Evolutionary conservation across 768 basidiomycete species (phyloP).

Genomic region (Fomitopsis pulvina): DNA sequence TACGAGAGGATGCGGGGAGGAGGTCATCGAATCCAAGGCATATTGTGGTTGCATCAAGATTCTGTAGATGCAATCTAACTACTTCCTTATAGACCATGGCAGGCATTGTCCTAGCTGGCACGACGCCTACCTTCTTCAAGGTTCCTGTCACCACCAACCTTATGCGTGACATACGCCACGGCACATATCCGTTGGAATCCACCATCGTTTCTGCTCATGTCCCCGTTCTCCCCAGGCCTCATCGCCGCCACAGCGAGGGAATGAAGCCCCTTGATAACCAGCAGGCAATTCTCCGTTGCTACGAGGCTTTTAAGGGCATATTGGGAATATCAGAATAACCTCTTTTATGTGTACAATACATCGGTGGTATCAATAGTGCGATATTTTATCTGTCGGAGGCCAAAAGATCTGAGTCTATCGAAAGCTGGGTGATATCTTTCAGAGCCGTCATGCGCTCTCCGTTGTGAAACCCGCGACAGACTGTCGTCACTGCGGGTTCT

Average conservation of each 20-base stretch:
- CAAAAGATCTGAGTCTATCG: too few species aligned
- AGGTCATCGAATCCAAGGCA: slow-evolving; percentile 3
- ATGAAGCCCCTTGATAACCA: slow-evolving; percentile 17
- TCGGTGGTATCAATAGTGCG: too few species aligned
- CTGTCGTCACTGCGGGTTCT: too few species aligned
- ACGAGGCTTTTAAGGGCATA: slow-evolving; percentile 18
- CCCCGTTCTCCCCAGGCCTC: slow-evolving; percentile 8
- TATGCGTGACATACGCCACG: slow-evolving; percentile 2
- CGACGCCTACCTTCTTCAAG: slow-evolving; percentile 21
- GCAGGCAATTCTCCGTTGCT: slow-evolving; percentile 7
- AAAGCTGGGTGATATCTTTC: too few species aligned
- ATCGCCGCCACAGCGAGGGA: slow-evolving; percentile 9
- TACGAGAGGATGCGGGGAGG: neutral
- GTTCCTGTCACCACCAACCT: slow-evolving; percentile 18
- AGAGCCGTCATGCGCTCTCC: too few species aligned
- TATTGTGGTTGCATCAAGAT: too few species aligned
- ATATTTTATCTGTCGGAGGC: too few species aligned
- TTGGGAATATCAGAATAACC: too few species aligned
- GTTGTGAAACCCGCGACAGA: too few species aligned
- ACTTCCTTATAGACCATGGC: too few species aligned
- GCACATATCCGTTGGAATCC: slow-evolving; percentile 10
- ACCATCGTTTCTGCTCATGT: slow-evolving; percentile 14
- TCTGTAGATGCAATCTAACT: too few species aligned
- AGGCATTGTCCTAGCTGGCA: slow-evolving; percentile 18
- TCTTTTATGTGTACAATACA: too few species aligned